These are phyloP conservation scores for Saprolegnia diclina DNA, from an alignment of 352 stramenopile species.

Conservation along the genomic window DNA sequence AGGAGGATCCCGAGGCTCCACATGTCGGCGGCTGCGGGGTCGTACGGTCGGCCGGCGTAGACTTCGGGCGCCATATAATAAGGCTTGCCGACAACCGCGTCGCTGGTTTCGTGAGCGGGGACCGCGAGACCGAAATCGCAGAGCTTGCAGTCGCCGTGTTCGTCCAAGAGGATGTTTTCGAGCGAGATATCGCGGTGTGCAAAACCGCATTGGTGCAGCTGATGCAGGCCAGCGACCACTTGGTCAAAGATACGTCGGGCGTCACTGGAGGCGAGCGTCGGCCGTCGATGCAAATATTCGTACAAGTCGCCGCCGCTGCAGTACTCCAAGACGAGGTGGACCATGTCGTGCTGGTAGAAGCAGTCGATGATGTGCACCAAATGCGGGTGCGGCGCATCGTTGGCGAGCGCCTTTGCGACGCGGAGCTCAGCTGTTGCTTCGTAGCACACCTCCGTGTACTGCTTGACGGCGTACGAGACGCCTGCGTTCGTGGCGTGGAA, in stretches of 20 bases:
- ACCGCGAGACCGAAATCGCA: constrained; percentile 31
- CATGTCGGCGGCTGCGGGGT: constrained; percentile 23
- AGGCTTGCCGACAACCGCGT: constrained; percentile 26
- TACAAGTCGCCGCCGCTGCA: constrained; percentile 55
- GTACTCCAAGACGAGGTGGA: constrained; percentile 47
- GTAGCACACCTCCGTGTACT: neutral
- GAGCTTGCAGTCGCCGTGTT: constrained; percentile 48
- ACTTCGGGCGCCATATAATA: constrained; percentile 32
- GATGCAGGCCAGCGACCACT: constrained; percentile 57
- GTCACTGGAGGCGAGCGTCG: constrained; percentile 24
- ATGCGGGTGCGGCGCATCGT: neutral
- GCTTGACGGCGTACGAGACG: neutral
- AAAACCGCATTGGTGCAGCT: constrained; percentile 60
- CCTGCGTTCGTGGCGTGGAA: neutral
- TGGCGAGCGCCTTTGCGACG: neutral
- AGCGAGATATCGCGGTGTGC: constrained; percentile 88
- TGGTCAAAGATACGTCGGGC: constrained; percentile 62
- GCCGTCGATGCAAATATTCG: constrained; percentile 41
- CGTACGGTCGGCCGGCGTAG: constrained; percentile 18
- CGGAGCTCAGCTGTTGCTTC: neutral
- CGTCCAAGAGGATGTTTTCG: constrained; percentile 87
- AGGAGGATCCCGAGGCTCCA: constrained; percentile 29
- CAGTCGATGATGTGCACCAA: neutral
- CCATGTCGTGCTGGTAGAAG: neutral
- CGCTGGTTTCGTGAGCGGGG: neutral